These are phyloP conservation scores for Exophiala aquamarina DNA, from an alignment of 2,329 filamentous ascomycete genomes.

Conservation along the genomic window DNA sequence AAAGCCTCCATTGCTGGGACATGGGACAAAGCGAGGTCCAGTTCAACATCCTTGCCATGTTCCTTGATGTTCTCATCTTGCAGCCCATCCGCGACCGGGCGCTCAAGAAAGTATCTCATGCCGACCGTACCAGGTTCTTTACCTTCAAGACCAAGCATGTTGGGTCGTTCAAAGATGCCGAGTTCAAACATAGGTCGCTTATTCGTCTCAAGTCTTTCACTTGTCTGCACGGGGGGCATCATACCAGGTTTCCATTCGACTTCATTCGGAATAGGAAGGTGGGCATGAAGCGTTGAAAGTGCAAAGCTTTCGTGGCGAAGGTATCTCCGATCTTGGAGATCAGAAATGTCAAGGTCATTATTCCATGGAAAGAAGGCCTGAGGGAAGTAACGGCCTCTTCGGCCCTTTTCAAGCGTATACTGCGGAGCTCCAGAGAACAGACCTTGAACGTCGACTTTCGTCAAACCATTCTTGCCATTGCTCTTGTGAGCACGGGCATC, in stretches of 20 bases:
- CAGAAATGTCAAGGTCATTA: constrained; percentile 39
- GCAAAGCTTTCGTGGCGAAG: constrained; percentile 43
- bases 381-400: constrained; percentile 40
- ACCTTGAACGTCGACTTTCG: constrained; percentile 39
- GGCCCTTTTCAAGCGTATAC: constrained; percentile 45
- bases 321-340: constrained; percentile 41
- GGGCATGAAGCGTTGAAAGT: constrained; percentile 44
- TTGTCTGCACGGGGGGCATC: constrained; percentile 9
- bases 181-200: constrained; percentile 44
- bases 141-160: constrained; percentile 48
- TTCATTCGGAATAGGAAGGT: constrained; percentile 42
- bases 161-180: constrained; percentile 48
- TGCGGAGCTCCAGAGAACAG: constrained; percentile 46
- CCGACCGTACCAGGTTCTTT: constrained; percentile 48
- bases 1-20: constrained; percentile 34
- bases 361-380: constrained; percentile 48
- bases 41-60: constrained; percentile 24
- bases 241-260: constrained; percentile 31
- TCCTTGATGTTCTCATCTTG: constrained; percentile 23
- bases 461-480: constrained; percentile 24
- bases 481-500: neutral
- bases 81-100: constrained; percentile 42
- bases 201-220: constrained; percentile 22
- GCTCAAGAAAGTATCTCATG: constrained; percentile 48
- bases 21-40: constrained; percentile 24